phyloP scores from a whole-genome alignment of 352 stramenopile species.

The Phytophthora podocarpi region DNA sequence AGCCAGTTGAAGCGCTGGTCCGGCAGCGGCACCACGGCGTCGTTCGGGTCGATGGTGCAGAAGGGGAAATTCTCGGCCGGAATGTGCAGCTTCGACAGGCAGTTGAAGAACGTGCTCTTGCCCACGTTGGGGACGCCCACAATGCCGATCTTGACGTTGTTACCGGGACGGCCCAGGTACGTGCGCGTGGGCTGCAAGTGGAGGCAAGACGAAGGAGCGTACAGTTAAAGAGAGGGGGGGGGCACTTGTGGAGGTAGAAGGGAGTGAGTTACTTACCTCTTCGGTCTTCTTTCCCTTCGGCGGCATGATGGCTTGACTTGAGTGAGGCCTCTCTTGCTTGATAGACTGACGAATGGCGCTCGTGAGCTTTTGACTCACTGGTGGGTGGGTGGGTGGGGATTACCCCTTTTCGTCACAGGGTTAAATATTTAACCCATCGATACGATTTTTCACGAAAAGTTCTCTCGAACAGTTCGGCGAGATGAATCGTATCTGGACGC shows the following conservation, averaged over 20 bases:
- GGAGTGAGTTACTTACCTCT: conserved; percentile 42
- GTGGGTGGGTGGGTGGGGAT: too few relatives aligned
- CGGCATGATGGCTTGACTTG: conserved; percentile 49
- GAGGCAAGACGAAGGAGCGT: not conserved
- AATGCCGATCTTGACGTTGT: conserved; percentile 99
- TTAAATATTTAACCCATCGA: not conserved
- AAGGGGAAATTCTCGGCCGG: conserved; percentile 95
- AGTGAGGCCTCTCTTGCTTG: conserved; percentile 12
- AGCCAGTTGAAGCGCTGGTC: conserved; percentile 99
- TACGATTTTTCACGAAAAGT: too few relatives aligned
- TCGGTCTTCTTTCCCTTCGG: conserved; percentile 85
- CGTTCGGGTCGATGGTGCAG: conserved; percentile 99
- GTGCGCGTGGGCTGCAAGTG: conserved; percentile 47
- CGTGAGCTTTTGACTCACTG: conserved; percentile 20
- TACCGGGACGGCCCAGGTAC: conserved; percentile 84
- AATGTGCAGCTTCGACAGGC: conserved; percentile 94
- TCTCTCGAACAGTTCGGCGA: too few relatives aligned
- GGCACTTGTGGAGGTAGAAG: too few relatives aligned
- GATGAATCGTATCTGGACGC: too few relatives aligned
- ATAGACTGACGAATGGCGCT: conserved; percentile 36
- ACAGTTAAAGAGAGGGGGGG: conserved; percentile 1
- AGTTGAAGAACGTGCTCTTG: conserved; percentile 99
- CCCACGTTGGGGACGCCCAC: conserved; percentile 99
- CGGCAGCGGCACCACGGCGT: conserved; percentile 95
- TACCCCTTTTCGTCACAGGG: conserved; percentile 6